Evolutionary conservation across 208 protist genomes (phyloP).

Genomic region (Strigomonas culicis): DNA sequence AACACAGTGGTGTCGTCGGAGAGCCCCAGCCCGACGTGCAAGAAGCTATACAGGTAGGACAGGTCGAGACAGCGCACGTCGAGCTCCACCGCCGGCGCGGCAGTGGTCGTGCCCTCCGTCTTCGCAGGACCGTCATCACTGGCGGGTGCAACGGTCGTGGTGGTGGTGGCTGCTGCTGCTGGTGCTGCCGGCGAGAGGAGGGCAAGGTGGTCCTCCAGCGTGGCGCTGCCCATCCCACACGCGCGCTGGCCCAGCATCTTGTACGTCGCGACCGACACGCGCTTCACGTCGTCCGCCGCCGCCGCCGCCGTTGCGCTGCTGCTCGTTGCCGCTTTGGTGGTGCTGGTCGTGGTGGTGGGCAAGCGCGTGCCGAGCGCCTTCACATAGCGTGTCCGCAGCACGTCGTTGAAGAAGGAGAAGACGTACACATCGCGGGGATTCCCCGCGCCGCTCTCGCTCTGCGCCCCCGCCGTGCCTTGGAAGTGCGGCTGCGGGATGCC

Average conservation of each 20-base stretch:
- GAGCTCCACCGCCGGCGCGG: not conserved
- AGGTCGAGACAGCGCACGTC: conserved; percentile 67
- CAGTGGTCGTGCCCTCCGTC: not conserved
- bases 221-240: conserved; percentile 8
- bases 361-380: not conserved
- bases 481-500: conserved; percentile 53
- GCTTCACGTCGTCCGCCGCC: not conserved
- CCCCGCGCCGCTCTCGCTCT: not conserved
- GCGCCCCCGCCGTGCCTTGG: not conserved
- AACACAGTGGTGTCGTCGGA: conserved; percentile 25
- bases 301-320: not conserved
- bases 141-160: not conserved
- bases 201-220: not conserved
- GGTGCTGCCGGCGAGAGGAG: not conserved
- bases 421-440: conserved; percentile 25
- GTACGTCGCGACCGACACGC: conserved; percentile 23
- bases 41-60: conserved; percentile 69
- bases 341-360: no score
- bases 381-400: conserved; percentile 14
- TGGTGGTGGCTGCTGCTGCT: not conserved
- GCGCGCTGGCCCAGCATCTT: conserved; percentile 21
- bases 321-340: conserved; percentile 7
- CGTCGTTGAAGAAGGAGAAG: conserved; percentile 80
- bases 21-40: conserved; percentile 53
- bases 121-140: not conserved